Percentiles rank a stretch among this genome's conserved stretches.
Conservation (phyloP, 164 flowering plant genomes). For the Stephania japonica region DNA sequence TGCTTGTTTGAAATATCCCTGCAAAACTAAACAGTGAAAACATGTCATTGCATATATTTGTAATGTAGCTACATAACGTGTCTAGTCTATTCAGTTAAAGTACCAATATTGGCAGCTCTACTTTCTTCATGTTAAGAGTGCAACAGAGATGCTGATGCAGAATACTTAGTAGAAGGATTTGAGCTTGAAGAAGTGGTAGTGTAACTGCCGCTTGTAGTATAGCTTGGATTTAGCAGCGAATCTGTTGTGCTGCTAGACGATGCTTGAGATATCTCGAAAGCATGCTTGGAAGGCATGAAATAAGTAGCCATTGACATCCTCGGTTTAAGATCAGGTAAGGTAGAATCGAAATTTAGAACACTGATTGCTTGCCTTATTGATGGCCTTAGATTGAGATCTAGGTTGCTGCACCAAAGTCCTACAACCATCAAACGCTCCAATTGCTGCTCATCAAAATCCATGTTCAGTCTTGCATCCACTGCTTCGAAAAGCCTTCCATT, state of each 20-base stretch:
- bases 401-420: conserved; percentile 38
- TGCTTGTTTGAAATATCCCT: too few relatives aligned
- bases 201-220: neutral
- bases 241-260: conserved; percentile 3
- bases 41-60: too few relatives aligned
- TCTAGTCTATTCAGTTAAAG: too few relatives aligned
- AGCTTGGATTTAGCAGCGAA: conserved; percentile 3
- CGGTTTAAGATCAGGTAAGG: conserved; percentile 11
- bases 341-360: conserved; percentile 15
- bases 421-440: conserved; percentile 26
- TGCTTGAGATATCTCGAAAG: neutral
- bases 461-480: conserved; percentile 13
- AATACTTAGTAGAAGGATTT: neutral
- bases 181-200: neutral
- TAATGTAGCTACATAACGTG: too few relatives aligned
- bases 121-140: neutral
- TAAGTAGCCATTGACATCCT: conserved; percentile 11
- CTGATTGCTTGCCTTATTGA: conserved; percentile 23
- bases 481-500: conserved; percentile 20
- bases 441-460: conserved; percentile 20
- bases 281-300: conserved; percentile 1
- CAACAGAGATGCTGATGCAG: conserved; percentile 4
- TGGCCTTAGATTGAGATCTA: conserved; percentile 23
- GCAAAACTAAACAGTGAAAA: too few relatives aligned
- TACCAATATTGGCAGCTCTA: neutral